Evolutionary conservation across 495 filamentous ascomycete genomes (phyloP).

Genomic region (Tuber magnatum): DNA sequence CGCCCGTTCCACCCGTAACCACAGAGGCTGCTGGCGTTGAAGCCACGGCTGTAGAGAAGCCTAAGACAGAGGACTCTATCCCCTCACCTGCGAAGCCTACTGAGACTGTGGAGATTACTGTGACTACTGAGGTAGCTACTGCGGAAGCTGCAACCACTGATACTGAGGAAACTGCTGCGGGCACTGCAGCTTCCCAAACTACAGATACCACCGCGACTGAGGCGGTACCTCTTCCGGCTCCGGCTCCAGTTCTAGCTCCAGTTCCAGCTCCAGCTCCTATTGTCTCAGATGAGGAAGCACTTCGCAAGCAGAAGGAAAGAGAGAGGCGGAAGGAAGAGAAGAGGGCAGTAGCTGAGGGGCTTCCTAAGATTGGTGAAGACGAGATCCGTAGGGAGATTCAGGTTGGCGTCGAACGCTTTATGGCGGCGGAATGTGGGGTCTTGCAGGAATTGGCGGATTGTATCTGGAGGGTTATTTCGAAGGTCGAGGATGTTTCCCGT

Average conservation of each 20-base stretch:
- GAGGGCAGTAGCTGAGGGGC: slow-evolving; percentile 43
- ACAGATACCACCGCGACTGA: slow-evolving; percentile 11
- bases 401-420: slow-evolving; percentile 80
- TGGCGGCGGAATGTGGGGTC: slow-evolving; percentile 63
- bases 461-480: slow-evolving; percentile 71
- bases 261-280: slow-evolving; percentile 30
- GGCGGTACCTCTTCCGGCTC: slow-evolving; percentile 14
- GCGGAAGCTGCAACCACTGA: slow-evolving; percentile 9
- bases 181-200: slow-evolving; percentile 37
- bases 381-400: slow-evolving; percentile 66
- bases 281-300: slow-evolving; percentile 18
- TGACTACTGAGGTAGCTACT: slow-evolving; percentile 4
- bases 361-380: slow-evolving; percentile 40
- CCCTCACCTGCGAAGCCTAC: not conserved
- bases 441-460: slow-evolving; percentile 72
- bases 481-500: slow-evolving; percentile 69
- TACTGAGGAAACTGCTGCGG: slow-evolving; percentile 35
- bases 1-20: not conserved
- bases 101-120: not conserved
- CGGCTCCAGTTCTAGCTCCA: no score
- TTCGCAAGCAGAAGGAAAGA: slow-evolving; percentile 28
- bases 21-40: not conserved
- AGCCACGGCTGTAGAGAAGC: not conserved
- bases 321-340: slow-evolving; percentile 41
- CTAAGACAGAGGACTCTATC: not conserved